Conservation (phyloP, 1,139 yeast genomes). For the Magnusiomyces sp. region DNA sequence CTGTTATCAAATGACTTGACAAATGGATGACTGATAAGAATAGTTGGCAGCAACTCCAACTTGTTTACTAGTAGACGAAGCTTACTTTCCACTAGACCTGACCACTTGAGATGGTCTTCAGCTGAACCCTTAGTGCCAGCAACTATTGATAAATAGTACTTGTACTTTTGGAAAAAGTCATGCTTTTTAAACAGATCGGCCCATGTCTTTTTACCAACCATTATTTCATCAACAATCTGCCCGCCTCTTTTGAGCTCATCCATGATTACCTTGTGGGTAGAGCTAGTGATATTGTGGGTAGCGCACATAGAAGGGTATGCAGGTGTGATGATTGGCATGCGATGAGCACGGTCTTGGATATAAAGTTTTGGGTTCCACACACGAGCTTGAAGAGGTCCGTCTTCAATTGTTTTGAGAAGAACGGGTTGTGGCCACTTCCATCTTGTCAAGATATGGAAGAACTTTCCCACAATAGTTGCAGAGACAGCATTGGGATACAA, state of each 20-base stretch:
- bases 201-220: constrained; percentile 61
- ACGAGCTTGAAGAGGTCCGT: constrained; percentile 91
- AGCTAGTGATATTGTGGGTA: constrained; percentile 84
- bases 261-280: constrained; percentile 75
- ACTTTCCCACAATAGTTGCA: constrained; percentile 79
- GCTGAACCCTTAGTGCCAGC: constrained; percentile 63
- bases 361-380: constrained; percentile 95
- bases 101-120: constrained; percentile 83
- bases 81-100: constrained; percentile 88
- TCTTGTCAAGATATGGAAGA: constrained; percentile 72
- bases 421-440: constrained; percentile 99
- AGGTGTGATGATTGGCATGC: constrained; percentile 99
- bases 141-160: constrained; percentile 74
- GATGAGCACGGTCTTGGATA: constrained; percentile 77
- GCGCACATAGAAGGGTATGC: constrained; percentile 99
- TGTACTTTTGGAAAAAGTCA: constrained; percentile 71
- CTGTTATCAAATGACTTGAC: constrained; percentile 63
- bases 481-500: constrained; percentile 93
- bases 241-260: constrained; percentile 69
- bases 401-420: constrained; percentile 81
- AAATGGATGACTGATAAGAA: constrained; percentile 82
- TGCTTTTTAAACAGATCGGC: constrained; percentile 66
- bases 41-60: constrained; percentile 66
- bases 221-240: constrained; percentile 61
- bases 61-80: constrained; percentile 73